phyloP scores from a whole-genome alignment of 768 basidiomycete species.

The Amanita inopinata region DNA sequence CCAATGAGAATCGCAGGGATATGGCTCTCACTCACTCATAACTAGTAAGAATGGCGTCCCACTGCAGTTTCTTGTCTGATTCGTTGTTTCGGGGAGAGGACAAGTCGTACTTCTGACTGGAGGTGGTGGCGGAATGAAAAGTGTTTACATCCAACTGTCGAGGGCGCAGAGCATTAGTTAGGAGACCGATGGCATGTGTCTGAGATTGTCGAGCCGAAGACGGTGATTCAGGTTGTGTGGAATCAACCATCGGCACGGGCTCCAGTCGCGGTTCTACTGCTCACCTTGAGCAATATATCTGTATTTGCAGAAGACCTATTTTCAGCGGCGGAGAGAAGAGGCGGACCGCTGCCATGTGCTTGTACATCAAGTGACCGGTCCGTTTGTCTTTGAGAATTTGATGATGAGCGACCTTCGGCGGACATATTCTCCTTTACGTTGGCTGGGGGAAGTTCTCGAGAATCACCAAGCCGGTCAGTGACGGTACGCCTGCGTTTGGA shows the following conservation, averaged over 20 bases:
- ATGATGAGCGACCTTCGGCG: constrained; percentile 1
- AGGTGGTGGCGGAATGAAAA: constrained; percentile 20
- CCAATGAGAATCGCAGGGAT: not conserved
- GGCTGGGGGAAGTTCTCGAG: constrained; percentile 22
- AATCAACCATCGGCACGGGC: not conserved
- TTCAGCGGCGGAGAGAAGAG: not conserved
- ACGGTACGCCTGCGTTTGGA: constrained; percentile 43
- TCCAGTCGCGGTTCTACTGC: not conserved
- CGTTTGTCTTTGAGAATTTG: too few relatives aligned
- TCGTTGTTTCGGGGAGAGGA: constrained; percentile 25
- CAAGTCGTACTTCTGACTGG: constrained; percentile 23
- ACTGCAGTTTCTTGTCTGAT: constrained; percentile 30
- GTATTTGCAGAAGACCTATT: not conserved
- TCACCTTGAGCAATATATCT: constrained; percentile 2
- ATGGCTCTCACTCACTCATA: constrained; percentile 30
- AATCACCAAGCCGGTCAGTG: constrained; percentile 20
- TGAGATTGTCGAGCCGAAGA: constrained; percentile 24
- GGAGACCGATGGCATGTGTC: constrained; percentile 27
- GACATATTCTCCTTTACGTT: constrained; percentile 32
- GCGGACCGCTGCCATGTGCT: constrained; percentile 7
- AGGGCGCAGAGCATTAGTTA: constrained; percentile 27
- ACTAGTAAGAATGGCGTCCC: constrained; percentile 28
- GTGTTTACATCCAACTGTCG: constrained; percentile 29
- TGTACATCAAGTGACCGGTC: constrained; percentile 10
- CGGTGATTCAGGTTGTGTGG: constrained; percentile 20